Evolutionary conservation across 75 land plant genomes (phyloP).

Genomic region (Larix kaempferi): DNA sequence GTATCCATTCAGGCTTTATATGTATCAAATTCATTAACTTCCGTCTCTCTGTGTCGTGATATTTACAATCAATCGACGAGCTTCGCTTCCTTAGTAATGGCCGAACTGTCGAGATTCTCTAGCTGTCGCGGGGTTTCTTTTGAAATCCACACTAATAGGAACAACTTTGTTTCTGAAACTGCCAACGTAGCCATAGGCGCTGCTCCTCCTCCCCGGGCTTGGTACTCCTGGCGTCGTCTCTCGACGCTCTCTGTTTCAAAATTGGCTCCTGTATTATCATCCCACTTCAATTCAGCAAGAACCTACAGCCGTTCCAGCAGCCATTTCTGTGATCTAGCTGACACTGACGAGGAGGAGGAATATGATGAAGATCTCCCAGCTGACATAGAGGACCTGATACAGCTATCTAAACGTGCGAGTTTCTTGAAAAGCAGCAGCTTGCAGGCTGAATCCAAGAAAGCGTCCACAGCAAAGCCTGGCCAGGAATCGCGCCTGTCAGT

Average conservation of each 20-base stretch:
- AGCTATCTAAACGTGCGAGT: neutral
- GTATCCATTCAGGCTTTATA: no score
- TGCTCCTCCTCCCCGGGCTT: neutral
- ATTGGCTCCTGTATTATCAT: no score
- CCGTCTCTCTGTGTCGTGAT: no score
- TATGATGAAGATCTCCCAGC: neutral
- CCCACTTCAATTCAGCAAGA: neutral
- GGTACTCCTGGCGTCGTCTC: no score
- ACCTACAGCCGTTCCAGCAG: constrained; percentile 32
- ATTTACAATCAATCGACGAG: no score
- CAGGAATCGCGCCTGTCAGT: constrained; percentile 26
- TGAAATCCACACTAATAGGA: constrained; percentile 31
- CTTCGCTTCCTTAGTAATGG: no score
- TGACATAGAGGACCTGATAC: neutral
- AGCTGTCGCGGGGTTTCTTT: constrained; percentile 52
- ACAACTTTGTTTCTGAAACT: constrained; percentile 7
- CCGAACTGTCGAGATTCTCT: constrained; percentile 11
- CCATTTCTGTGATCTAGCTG: constrained; percentile 46
- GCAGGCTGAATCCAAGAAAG: neutral
- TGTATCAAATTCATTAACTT: no score
- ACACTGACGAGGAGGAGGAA: constrained; percentile 18
- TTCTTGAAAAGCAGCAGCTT: neutral
- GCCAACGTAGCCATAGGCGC: neutral
- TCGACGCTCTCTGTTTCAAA: no score
- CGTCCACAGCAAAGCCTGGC: neutral